Base-by-base conservation (phyloP, 2,329 filamentous ascomycete species). In the Cytospora paraplurivora region DNA sequence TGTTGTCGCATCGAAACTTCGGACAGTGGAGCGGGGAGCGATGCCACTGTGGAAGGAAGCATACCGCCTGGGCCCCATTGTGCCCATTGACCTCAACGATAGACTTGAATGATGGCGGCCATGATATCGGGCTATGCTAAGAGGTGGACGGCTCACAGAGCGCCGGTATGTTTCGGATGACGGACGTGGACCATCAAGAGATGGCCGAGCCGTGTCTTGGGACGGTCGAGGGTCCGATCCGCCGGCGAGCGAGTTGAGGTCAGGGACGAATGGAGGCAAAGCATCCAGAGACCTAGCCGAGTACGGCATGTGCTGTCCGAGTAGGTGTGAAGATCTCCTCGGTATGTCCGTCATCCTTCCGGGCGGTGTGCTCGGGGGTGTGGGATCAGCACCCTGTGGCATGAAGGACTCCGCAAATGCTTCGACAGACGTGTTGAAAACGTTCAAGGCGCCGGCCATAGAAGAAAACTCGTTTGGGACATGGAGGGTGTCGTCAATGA, bases 401-500 rank as follows among this genome's bases (percentile, higher is more conserved):
- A 82, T 74, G 62, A 83, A 83, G 2, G 78, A 75, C 62, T 87
- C 83, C 2, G 78, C 76, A 68, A 87, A 85, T 2, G 79, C 79
- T 56, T 85, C 84, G 1, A 81, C 74, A 1, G 84, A 85, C 12
- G 76, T 75, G 60, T 78, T 80, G 32, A 76, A 72, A 4, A 74
- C 75, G 2, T 75, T 73, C 8, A 83, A 71, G 38, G 78, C 78
- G 10, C 80, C 83, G 10, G 82, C 79, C 82, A 87, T 84, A 11
- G 77, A 68, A 0, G 81, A 76, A n/a, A 81, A 73, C 10, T 85
- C 77, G 13, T 35, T 37, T 1, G 65, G 52, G 6, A 78, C 76
- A 0, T 81, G 77, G 17, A 82, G 69, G 0, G 88, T 89, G 37
- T 86, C 86, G 64, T 96, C 91, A 41, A 96, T 87, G 71, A 97